Conservation (phyloP, 2,329 filamentous ascomycete genomes). For the Dendryphion nanum region DNA sequence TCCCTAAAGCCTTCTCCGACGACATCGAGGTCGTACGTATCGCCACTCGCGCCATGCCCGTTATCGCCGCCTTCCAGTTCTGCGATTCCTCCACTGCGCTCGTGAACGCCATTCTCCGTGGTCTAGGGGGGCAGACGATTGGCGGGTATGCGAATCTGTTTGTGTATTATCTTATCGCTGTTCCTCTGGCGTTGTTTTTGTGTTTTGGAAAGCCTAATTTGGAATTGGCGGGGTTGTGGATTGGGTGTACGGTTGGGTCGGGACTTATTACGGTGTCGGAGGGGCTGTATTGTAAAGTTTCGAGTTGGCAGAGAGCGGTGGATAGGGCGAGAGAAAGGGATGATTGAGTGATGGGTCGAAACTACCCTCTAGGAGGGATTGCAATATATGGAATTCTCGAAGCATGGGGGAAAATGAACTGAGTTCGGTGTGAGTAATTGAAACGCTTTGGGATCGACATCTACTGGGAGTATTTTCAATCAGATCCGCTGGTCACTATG, state of each 20-base stretch:
- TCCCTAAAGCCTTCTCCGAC: constrained; percentile 34
- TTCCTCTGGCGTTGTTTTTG: constrained; percentile 36
- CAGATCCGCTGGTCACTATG: too few species aligned
- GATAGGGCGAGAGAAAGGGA: constrained; percentile 29
- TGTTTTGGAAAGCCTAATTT: constrained; percentile 35
- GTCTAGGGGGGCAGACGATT: constrained; percentile 38
- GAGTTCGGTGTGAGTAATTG: too few species aligned
- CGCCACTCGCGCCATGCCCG: constrained; percentile 32
- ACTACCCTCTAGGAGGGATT: too few species aligned
- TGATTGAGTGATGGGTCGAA: too few species aligned
- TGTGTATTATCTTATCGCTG: constrained; percentile 39
- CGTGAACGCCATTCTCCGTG: constrained; percentile 37
- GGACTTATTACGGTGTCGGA: constrained; percentile 35
- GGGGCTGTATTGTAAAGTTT: constrained; percentile 28
- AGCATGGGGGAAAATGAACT: too few species aligned
- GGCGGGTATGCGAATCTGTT: constrained; percentile 39
- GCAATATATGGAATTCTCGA: too few species aligned
- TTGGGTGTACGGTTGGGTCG: constrained; percentile 34
- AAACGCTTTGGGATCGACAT: too few species aligned
- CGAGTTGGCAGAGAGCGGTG: constrained; percentile 30
- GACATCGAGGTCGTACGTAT: constrained; percentile 36
- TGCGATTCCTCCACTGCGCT: constrained; percentile 38
- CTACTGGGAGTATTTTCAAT: too few species aligned
- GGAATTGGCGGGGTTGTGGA: constrained; percentile 38
- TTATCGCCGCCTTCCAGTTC: constrained; percentile 39